Evolutionary conservation across 139 green algal species (phyloP).

Genomic region (Volvox reticuliferus): DNA sequence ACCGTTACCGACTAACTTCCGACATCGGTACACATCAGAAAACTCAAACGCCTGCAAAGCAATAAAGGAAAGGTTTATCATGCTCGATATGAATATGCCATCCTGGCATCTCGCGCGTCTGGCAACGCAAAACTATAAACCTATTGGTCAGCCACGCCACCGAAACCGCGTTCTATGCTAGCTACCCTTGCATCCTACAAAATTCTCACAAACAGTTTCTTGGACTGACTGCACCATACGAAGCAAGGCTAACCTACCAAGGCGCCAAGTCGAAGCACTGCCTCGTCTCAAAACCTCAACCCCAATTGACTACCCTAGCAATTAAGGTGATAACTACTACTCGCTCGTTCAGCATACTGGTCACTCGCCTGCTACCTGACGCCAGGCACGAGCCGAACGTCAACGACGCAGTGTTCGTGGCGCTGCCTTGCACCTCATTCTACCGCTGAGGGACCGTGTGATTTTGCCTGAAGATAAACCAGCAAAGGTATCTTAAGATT

Average conservation of each 20-base stretch:
- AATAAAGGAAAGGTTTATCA: too few relatives aligned
- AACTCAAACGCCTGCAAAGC: background rate
- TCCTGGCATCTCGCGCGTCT: too few relatives aligned
- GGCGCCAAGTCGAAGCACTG: too few relatives aligned
- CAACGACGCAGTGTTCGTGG: background rate
- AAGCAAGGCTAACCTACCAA: too few relatives aligned
- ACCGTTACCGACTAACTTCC: slow-evolving; percentile 3
- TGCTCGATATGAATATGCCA: too few relatives aligned
- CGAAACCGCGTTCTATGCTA: background rate
- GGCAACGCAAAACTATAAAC: too few relatives aligned
- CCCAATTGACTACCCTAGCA: too few relatives aligned
- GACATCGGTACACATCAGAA: background rate
- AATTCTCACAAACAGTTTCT: too few relatives aligned
- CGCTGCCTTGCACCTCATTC: background rate
- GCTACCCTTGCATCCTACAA: too few relatives aligned
- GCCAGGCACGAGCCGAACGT: slow-evolving; percentile 1
- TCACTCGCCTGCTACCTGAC: slow-evolving; percentile 11
- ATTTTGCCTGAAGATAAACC: background rate
- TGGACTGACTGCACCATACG: too few relatives aligned
- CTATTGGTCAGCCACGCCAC: background rate
- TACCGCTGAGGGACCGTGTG: too few relatives aligned
- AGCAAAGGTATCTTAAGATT: background rate
- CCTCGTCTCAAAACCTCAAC: too few relatives aligned
- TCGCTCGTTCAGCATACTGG: background rate
- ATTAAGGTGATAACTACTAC: background rate